These are phyloP conservation scores for Fusarium coicis DNA, from an alignment of 2,329 filamentous ascomycete genomes.

Conservation along the genomic window DNA sequence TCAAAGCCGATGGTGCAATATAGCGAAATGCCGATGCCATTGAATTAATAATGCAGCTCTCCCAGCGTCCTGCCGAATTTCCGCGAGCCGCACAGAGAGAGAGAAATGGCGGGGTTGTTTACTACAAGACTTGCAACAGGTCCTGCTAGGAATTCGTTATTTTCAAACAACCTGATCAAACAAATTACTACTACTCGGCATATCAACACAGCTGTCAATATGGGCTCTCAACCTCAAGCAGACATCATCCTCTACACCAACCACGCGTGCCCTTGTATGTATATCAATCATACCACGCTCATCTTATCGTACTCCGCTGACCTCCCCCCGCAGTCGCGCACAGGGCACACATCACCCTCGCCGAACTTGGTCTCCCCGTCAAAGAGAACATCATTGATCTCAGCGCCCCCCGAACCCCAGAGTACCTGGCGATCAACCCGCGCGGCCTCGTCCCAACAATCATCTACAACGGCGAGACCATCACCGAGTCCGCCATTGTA, in stretches of 20 bases:
- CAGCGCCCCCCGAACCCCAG: slow-evolving; percentile 71
- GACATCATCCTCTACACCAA: slow-evolving; percentile 76
- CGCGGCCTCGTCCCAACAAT: slow-evolving; percentile 80
- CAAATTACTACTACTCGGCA: not conserved
- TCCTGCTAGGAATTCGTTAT: not conserved
- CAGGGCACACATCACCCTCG: slow-evolving; percentile 77
- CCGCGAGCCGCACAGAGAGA: too few relatives aligned
- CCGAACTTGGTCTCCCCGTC: slow-evolving; percentile 72
- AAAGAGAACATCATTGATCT: slow-evolving; percentile 81
- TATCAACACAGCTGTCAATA: slow-evolving; percentile 15
- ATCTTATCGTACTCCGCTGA: not conserved
- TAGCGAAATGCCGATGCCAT: not conserved
- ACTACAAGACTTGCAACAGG: not conserved
- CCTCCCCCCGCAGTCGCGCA: slow-evolving; percentile 67
- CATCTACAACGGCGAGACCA: slow-evolving; percentile 72
- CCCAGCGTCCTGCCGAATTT: not conserved
- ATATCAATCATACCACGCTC: not conserved
- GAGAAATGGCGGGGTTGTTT: not conserved
- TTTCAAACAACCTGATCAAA: not conserved
- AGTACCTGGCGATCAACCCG: slow-evolving; percentile 82
- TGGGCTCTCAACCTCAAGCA: slow-evolving; percentile 34
- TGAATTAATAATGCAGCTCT: slow-evolving; percentile 7
- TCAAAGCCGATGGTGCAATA: slow-evolving; percentile 7
- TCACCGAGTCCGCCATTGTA: slow-evolving; percentile 81
- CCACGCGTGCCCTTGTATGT: slow-evolving; percentile 71